Base-by-base conservation (phyloP, 345 rosid genomes). In the Aquilaria sinensis region DNA sequence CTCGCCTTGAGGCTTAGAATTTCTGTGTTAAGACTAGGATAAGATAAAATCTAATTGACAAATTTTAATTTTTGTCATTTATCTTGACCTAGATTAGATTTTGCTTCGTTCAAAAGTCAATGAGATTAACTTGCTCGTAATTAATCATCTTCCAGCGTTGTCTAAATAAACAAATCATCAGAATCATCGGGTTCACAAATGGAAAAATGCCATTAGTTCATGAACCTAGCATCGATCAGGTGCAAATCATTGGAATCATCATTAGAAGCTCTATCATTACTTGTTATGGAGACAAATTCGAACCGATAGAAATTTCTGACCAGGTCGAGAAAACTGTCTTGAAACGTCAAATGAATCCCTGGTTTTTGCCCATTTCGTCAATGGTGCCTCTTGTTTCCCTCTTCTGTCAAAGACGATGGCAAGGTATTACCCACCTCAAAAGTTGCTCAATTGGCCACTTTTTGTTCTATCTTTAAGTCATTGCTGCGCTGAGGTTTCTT, bases 181-280 rank as follows among this genome's bases (percentile, higher is more conserved):
- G 79, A 70, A 65, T 83, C 92, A 2, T 80, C 90, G 23, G 23
- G 23, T 23, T 23, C 23, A 34, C 85, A 89, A 4, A 63, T 64
- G 58, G 85, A 84, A 46, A 83, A 82, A 65, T 87, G 59, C 95
- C 92, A 90, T 12, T 71, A 69, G 66, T 74, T 47, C 15, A 82
- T 67, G 57, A 90, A 90, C 2, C 45, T 63, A 30, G 62, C 70
- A 30, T 82, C 85, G n/a, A 79, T 77, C 37, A 87, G 73, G 72
- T 79, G 78, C 70, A 90, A 73, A 53, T 90, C 91, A 34, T 87
- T 84, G 12, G 79, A 70, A 65, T 83, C 92, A 2, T 80, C 90
- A 23, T 23, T 23, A 23, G 23, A 23, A 34, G 85, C 92, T 4
- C 61, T 64, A 57, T 87, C 77, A 51, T 85, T 87, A 34, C 86